These are phyloP conservation scores for Apodospora peruviana DNA, from an alignment of 495 filamentous ascomycete genomes.

Conservation along the genomic window DNA sequence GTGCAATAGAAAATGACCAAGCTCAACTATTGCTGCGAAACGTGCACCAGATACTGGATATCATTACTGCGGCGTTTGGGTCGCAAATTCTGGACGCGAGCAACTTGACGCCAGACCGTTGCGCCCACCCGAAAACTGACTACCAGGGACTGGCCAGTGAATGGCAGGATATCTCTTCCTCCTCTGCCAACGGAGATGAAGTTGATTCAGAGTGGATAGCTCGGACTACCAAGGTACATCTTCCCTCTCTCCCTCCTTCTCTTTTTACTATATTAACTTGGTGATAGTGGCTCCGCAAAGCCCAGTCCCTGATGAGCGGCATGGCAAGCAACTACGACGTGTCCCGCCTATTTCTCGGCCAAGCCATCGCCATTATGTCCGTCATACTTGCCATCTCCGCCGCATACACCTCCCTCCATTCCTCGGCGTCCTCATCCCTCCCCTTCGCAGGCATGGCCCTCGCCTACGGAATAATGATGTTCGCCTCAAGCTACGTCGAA, in stretches of 20 bases:
- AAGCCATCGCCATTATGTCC: constrained; percentile 16
- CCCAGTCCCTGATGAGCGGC: constrained; percentile 73
- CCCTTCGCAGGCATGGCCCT: constrained; percentile 38
- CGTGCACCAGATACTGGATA: constrained; percentile 68
- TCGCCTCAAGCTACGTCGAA: constrained; percentile 94
- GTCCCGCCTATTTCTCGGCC: constrained; percentile 31
- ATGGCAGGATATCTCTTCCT: constrained; percentile 44
- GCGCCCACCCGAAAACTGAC: constrained; percentile 35
- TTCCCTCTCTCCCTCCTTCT: background rate
- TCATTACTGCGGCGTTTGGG: constrained; percentile 67
- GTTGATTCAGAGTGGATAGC: constrained; percentile 20
- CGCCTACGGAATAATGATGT: constrained; percentile 83
- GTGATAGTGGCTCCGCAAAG: constrained; percentile 55
- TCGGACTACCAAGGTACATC: constrained; percentile 23
- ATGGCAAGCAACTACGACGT: constrained; percentile 91
- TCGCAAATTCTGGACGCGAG: constrained; percentile 42
- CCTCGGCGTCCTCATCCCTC: constrained; percentile 8
- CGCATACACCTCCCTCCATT: constrained; percentile 6
- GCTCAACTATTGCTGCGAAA: constrained; percentile 66
- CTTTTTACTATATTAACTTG: constrained; percentile 6
- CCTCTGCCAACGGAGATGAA: background rate
- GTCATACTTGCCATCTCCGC: constrained; percentile 18
- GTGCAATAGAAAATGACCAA: constrained; percentile 46
- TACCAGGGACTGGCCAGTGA: constrained; percentile 61
- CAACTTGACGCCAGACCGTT: constrained; percentile 29